A percentile compares a stretch with the other conserved stretches of the same genome.
These are phyloP conservation scores for Hymenoscyphus fructigenus DNA, from an alignment of 2,329 filamentous ascomycete species.

Conservation along the genomic window DNA sequence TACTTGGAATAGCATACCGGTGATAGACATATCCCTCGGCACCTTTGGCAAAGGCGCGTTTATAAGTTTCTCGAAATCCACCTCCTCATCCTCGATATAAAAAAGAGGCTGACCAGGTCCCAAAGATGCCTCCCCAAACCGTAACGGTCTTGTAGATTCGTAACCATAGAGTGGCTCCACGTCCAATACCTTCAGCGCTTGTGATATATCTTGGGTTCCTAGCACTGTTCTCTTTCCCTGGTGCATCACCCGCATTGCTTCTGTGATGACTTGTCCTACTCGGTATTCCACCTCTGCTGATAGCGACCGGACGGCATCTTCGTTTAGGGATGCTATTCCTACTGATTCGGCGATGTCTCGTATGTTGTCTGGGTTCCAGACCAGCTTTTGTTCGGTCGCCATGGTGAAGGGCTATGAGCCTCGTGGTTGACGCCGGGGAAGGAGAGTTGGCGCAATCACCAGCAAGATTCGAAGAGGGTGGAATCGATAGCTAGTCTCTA, in stretches of 20 bases:
- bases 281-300: slow-evolving; percentile 95
- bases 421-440: not conserved
- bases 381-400: slow-evolving; percentile 44
- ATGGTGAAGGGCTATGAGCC: not conserved
- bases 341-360: slow-evolving; percentile 95
- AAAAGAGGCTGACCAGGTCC: slow-evolving; percentile 93
- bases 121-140: slow-evolving; percentile 90
- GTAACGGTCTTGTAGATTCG: slow-evolving; percentile 82
- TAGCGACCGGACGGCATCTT: slow-evolving; percentile 84
- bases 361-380: slow-evolving; percentile 97
- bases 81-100: slow-evolving; percentile 97
- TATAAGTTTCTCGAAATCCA: slow-evolving; percentile 98
- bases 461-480: not conserved
- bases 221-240: slow-evolving; percentile 82
- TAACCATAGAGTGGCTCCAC: slow-evolving; percentile 97
- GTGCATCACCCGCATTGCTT: slow-evolving; percentile 95
- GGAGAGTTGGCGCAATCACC: not conserved
- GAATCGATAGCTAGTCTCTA: not conserved
- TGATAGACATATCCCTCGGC: slow-evolving; percentile 88
- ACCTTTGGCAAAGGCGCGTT: slow-evolving; percentile 95
- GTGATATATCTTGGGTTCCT: slow-evolving; percentile 84
- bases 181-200: slow-evolving; percentile 81
- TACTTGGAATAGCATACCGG: slow-evolving; percentile 55
- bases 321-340: slow-evolving; percentile 75
- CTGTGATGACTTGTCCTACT: slow-evolving; percentile 87